Base-by-base conservation (phyloP, 371 early-diverging fungal species). In the Smittium mucronatum region DNA sequence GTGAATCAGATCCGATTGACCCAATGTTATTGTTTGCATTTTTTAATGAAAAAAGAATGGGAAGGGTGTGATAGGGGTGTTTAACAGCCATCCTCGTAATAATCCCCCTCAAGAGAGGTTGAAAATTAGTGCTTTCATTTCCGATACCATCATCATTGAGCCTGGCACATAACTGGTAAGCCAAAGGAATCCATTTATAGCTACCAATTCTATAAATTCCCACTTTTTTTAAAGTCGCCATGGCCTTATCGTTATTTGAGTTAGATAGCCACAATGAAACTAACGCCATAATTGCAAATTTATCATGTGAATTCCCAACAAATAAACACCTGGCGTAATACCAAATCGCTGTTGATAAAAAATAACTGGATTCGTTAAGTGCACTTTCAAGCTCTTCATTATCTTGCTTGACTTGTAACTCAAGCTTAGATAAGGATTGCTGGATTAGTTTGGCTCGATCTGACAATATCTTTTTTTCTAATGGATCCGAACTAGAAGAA, bases 111-210 rank as follows among this genome's bases (percentile, higher is more conserved):
- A 82, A 57, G 0, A 72, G 59, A 31, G 32, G 25, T 36, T 81
- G 75, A 67, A 81, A 81, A 33, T 26, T 21, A 36, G 61, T 47
- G n/a, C 59, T 71, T 26, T 65, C 69, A 1, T 75, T 74, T 0
- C 69, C 68, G 26, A 28, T 59, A n/a, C 26, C 26, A 59, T 59
- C 28, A 28, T 28, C 28, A 64, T 72, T 68, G 32, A 75, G 67
- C 0, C 82, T 77, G 21, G 83, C 83, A 2, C 77, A 78, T n/a
- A 81, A 70, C 71, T 83, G 83, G 64, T 74, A 74, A 0, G 66
- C 68, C 29, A 81, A 65, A 35, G 73, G 73, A 17, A 81, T 67
- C 32, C 82, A 82, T 71, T 81, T 81, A 70, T 66, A 73, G 58
- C 81, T 74, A 25, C 75, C 73, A 21, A 81, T 76, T 11, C 36